Conservation (phyloP, 1,139 yeast species). For the Kazachstania sp. region DNA sequence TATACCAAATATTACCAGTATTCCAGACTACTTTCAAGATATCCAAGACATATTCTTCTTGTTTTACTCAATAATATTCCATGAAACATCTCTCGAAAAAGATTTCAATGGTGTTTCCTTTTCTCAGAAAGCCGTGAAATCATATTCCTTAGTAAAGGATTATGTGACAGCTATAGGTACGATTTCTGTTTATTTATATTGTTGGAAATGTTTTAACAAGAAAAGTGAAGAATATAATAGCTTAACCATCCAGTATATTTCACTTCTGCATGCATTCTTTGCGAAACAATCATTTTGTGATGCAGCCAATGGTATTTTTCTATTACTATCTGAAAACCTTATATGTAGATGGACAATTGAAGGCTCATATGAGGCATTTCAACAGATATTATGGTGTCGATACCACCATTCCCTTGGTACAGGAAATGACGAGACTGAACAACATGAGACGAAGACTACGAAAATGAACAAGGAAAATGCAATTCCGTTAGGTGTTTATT, state of each 20-base stretch:
- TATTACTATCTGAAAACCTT: slow-evolving; percentile 50
- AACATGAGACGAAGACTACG: slow-evolving; percentile 51
- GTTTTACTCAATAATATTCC: slow-evolving; percentile 36
- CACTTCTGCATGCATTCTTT: slow-evolving; percentile 60
- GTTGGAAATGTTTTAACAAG: slow-evolving; percentile 22
- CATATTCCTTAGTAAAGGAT: slow-evolving; percentile 43
- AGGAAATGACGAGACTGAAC: slow-evolving; percentile 52
- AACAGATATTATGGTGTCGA: slow-evolving; percentile 71
- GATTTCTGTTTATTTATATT: slow-evolving; percentile 32
- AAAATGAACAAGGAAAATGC: slow-evolving; percentile 45
- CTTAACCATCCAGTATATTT: slow-evolving; percentile 32
- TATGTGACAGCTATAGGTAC: slow-evolving; percentile 40
- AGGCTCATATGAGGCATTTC: slow-evolving; percentile 46
- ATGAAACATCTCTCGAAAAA: slow-evolving; percentile 33
- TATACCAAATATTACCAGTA: not conserved
- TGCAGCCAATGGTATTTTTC: slow-evolving; percentile 51
- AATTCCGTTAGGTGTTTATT: slow-evolving; percentile 46
- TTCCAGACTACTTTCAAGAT: slow-evolving; percentile 16
- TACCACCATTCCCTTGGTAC: slow-evolving; percentile 59
- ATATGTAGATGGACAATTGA: slow-evolving; percentile 40
- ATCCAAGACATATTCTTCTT: slow-evolving; percentile 34
- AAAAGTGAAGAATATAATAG: slow-evolving; percentile 18
- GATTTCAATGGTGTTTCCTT: slow-evolving; percentile 21
- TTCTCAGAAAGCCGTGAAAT: slow-evolving; percentile 27
- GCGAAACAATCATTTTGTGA: slow-evolving; percentile 68